These are phyloP conservation scores for Debaryomyces nepalensis DNA, from an alignment of 1,139 yeast species.

Conservation along the genomic window DNA sequence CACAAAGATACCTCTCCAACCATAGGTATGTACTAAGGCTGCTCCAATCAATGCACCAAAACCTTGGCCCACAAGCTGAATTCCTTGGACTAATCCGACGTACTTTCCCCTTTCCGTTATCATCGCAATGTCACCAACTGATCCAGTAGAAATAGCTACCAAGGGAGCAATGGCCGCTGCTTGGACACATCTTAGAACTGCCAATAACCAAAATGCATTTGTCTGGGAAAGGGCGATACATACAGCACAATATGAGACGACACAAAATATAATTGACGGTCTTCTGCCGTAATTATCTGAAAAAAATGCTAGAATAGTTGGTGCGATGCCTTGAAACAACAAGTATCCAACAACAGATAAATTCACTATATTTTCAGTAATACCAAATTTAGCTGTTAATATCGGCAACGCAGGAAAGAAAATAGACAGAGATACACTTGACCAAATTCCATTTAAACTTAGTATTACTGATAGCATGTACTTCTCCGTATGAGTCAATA, in stretches of 20 bases:
- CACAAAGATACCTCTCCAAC: constrained; percentile 45
- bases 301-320: constrained; percentile 37
- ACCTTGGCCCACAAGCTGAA: constrained; percentile 44
- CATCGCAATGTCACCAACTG: constrained; percentile 47
- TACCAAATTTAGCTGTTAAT: constrained; percentile 31
- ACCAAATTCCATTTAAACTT: constrained; percentile 44
- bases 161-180: constrained; percentile 49
- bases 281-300: constrained; percentile 45
- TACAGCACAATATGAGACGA: constrained; percentile 34
- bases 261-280: constrained; percentile 36
- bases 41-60: constrained; percentile 48
- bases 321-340: constrained; percentile 42
- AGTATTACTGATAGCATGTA: constrained; percentile 29
- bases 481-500: constrained; percentile 20
- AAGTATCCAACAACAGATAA: constrained; percentile 44
- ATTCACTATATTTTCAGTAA: constrained; percentile 31
- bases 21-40: constrained; percentile 32
- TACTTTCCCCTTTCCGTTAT: constrained; percentile 43
- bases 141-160: constrained; percentile 43
- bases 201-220: constrained; percentile 41
- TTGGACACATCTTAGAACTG: constrained; percentile 42
- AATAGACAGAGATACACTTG: constrained; percentile 44
- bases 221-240: constrained; percentile 43
- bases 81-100: constrained; percentile 42
- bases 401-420: constrained; percentile 49